Evolutionary conservation across 2,329 filamentous ascomycete genomes (phyloP).

Genomic region (Fusarium sp.): DNA sequence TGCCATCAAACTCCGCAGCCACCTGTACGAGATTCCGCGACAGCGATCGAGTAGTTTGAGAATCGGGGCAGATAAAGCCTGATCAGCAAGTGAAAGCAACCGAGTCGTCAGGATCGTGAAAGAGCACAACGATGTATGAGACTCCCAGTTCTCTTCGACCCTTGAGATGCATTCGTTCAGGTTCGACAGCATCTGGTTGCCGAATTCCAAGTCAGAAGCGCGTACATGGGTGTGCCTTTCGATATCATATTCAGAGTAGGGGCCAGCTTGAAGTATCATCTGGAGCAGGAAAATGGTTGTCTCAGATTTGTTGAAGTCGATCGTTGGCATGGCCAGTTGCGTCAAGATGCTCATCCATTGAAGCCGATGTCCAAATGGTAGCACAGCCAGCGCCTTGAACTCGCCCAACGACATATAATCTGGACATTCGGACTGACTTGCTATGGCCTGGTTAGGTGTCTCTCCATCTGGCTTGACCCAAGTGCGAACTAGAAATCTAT

Average conservation of each 20-base stretch:
- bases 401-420: slow-evolving; percentile 61
- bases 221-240: slow-evolving; percentile 12
- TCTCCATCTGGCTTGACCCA: slow-evolving; percentile 10
- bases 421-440: slow-evolving; percentile 61
- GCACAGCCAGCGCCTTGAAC: slow-evolving; percentile 55
- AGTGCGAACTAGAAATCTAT: slow-evolving; percentile 27
- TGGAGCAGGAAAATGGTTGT: slow-evolving; percentile 37
- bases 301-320: slow-evolving; percentile 43
- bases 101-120: slow-evolving; percentile 36
- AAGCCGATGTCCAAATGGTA: slow-evolving; percentile 31
- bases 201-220: slow-evolving; percentile 16
- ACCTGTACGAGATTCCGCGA: slow-evolving; percentile 20
- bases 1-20: slow-evolving; percentile 7
- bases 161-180: slow-evolving; percentile 9
- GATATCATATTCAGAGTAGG: accelerated
- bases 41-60: slow-evolving; percentile 11
- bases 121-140: slow-evolving; percentile 25
- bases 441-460: slow-evolving; percentile 63
- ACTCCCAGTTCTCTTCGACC: slow-evolving; percentile 41
- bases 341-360: slow-evolving; percentile 40
- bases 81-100: slow-evolving; percentile 17
- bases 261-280: slow-evolving; percentile 37
- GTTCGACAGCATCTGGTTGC: neutral
- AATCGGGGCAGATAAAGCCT: neutral
- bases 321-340: slow-evolving; percentile 34